Evolutionary conservation across 768 basidiomycete genomes (phyloP).

Genomic region (Calocybe gangraenosa): DNA sequence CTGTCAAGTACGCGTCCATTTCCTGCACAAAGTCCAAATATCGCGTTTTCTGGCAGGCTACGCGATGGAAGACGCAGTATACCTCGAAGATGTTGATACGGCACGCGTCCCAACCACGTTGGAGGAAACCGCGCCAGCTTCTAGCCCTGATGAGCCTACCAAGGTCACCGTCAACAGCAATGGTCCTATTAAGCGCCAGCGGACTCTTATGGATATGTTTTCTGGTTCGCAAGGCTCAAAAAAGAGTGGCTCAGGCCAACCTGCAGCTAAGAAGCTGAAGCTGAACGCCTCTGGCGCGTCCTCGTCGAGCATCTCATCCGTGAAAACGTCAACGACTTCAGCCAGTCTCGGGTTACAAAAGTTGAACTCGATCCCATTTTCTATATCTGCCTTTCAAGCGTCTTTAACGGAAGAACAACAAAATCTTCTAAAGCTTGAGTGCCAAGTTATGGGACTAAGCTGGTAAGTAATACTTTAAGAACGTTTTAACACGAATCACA

Average conservation of each 20-base stretch:
- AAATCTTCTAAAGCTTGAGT: conserved; percentile 60
- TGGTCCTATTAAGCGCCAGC: conserved; percentile 45
- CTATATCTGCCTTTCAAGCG: conserved; percentile 45
- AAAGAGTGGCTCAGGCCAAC: conserved; percentile 21
- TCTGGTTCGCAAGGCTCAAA: conserved; percentile 23
- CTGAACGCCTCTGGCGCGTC: conserved; percentile 20
- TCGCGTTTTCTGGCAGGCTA: conserved; percentile 8
- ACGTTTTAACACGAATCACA: background rate
- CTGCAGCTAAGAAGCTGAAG: conserved; percentile 46
- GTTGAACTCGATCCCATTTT: conserved; percentile 70
- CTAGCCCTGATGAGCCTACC: background rate
- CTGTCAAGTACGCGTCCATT: conserved; percentile 4
- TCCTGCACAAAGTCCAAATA: conserved; percentile 3
- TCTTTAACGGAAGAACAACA: conserved; percentile 56
- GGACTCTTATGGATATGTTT: conserved; percentile 66
- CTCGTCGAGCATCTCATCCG: conserved; percentile 18
- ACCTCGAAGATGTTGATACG: conserved; percentile 42
- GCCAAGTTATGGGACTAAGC: conserved; percentile 68
- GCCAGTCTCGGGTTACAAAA: conserved; percentile 21
- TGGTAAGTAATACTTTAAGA: conserved; percentile 40
- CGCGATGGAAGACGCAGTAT: conserved; percentile 24
- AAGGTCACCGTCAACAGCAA: conserved; percentile 5
- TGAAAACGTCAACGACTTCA: conserved; percentile 9
- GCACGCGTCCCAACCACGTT: conserved; percentile 5
- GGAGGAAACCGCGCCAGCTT: conserved; percentile 8